These are phyloP conservation scores for Musa troglodytarum DNA, from an alignment of 176 grass and related monocot genomes.

Conservation along the genomic window DNA sequence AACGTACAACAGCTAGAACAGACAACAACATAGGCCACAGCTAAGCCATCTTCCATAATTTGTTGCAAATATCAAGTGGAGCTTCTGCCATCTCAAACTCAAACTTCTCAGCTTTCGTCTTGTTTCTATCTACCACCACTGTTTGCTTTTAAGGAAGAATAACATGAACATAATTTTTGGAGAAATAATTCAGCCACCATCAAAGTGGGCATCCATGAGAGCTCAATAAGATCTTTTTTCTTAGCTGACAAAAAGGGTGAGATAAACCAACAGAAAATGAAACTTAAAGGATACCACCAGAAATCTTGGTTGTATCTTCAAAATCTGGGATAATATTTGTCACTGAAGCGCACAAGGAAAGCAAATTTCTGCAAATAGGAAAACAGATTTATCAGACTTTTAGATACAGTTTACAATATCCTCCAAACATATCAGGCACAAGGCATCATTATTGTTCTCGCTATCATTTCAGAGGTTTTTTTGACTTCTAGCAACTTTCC, in stretches of 20 bases:
- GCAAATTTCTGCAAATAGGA: conserved; percentile 38
- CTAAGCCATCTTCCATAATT: conserved; percentile 57
- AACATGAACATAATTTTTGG: conserved; percentile 13
- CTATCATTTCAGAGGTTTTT: too few species aligned
- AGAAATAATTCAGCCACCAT: conserved; percentile 5
- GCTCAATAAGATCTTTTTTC: too few species aligned
- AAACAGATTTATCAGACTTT: background rate
- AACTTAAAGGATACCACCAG: conserved; percentile 71
- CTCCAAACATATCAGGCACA: background rate
- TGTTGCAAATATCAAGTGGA: conserved; percentile 36
- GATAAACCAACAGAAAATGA: background rate
- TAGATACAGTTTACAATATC: background rate
- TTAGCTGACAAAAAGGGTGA: too few species aligned
- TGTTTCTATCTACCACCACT: conserved; percentile 57
- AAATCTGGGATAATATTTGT: conserved; percentile 61
- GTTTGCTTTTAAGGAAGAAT: conserved; percentile 40
- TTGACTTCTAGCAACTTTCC: too few species aligned
- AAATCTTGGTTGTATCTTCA: conserved; percentile 50
- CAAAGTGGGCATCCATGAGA: background rate
- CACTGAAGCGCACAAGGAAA: conserved; percentile 62
- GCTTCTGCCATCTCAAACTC: conserved; percentile 37
- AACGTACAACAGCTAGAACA: too few species aligned
- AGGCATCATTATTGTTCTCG: background rate
- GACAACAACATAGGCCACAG: background rate
- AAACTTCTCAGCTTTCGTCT: conserved; percentile 42